Base-by-base conservation (phyloP, 2,329 filamentous ascomycete genomes). In the Claviceps cyperi region DNA sequence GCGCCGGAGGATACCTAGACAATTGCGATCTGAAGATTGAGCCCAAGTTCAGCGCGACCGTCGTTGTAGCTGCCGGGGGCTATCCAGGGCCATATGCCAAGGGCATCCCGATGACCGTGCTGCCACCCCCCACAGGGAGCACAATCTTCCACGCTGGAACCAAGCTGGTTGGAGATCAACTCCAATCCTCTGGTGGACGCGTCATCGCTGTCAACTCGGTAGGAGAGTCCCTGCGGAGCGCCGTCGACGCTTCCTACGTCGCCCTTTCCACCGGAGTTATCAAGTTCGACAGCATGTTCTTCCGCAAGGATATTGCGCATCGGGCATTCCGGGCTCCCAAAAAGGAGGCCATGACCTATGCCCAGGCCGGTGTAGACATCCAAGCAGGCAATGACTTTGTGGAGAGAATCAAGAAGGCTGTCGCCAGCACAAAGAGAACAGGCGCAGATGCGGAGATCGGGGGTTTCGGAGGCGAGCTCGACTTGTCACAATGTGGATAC, bases 101-200 rank as follows among this genome's bases (percentile, higher is more conserved):
- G 70, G 89, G 87, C 50, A 85, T 69, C 43, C 71, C 66, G 56
- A 84, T 76, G 66, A 66, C 63, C 47, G 70, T 84, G 11, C 60
- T 65, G 17, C 58, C 62, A 21, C 69, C 69, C 50, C 72, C 67
- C 47, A 55, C 65, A 2, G 72, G 68, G n/a, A 65, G 65, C 47
- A 81, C 84, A 54, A 79, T 96, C 54, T 98, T 98, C 78, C 92
- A 98, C 63, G 92, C 92, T 5, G 92, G 92, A 28, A 98, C 92
- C 2, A 75, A 75, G 39, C 64, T 87, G 15, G 71, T 77, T 9
- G 70, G 80, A 37, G 71, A 69, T 17, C 72, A 81, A 54, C 73
- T 97, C 19, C 76, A 81, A 60, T 91, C 88, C 0, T 77, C 84
- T 0, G 92, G 92, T 45, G 92, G 92, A 1, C 82, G 92, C 51